Evolutionary conservation across 2,329 filamentous ascomycete species (phyloP).

Genomic region (Fusarium mexicanum): DNA sequence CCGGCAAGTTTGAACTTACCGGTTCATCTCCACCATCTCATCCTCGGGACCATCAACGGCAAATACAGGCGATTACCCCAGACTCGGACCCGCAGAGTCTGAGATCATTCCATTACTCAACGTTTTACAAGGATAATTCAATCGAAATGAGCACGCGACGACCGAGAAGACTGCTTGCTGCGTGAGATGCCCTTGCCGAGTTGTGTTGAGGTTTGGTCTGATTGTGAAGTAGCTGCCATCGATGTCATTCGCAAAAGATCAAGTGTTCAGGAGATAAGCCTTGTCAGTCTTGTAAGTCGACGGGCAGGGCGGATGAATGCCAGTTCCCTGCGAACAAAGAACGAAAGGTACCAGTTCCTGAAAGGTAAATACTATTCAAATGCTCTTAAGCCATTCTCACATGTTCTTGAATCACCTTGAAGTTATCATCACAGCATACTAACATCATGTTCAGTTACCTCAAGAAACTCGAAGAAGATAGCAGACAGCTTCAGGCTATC

Average conservation of each 20-base stretch:
- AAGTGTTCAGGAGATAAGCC: conserved; percentile 57
- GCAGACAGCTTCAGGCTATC: conserved; percentile 8
- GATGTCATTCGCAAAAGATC: conserved; percentile 57
- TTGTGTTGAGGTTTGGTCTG: background rate
- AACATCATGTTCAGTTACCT: conserved; percentile 14
- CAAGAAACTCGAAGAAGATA: conserved; percentile 29
- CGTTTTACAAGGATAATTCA: background rate
- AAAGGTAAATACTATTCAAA: conserved; percentile 8
- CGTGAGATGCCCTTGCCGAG: conserved; percentile 26
- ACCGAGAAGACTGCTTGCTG: conserved; percentile 39
- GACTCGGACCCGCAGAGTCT: conserved; percentile 27
- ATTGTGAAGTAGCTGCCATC: conserved; percentile 46
- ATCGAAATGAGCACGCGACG: conserved; percentile 31
- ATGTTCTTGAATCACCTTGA: accelerated
- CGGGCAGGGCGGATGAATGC: conserved; percentile 51
- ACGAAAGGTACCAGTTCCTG: conserved; percentile 49
- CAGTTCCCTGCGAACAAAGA: conserved; percentile 53
- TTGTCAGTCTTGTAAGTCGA: conserved; percentile 52
- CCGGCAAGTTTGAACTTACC: conserved; percentile 21
- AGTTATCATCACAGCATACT: background rate
- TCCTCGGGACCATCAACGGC: conserved; percentile 9
- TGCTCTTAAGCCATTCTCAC: background rate
- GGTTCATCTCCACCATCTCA: conserved; percentile 12
- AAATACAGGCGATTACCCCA: conserved; percentile 22
- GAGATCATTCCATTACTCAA: conserved; percentile 21